phyloP scores from a whole-genome alignment of 1,139 yeast species.

The Kluyveromyces sp. region DNA sequence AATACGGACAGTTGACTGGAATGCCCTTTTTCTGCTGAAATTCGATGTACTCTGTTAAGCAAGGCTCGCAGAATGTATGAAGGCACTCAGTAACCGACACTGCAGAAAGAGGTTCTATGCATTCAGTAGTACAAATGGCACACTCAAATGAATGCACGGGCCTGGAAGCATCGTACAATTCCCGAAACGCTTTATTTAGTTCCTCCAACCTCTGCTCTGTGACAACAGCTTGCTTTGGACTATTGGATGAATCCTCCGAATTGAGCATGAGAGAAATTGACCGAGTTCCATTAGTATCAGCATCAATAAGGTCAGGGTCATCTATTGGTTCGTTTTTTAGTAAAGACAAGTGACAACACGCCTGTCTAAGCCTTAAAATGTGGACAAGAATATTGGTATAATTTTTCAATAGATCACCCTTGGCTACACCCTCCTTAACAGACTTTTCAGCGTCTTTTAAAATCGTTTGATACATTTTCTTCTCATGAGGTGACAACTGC shows the following conservation, averaged over 20 bases:
- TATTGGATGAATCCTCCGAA: neutral
- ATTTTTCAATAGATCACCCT: constrained; percentile 64
- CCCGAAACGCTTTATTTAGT: neutral
- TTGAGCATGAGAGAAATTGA: neutral
- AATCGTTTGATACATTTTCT: constrained; percentile 60
- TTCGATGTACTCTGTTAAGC: constrained; percentile 64
- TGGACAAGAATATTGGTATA: constrained; percentile 80
- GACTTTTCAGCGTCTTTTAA: constrained; percentile 62
- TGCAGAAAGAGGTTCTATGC: constrained; percentile 47
- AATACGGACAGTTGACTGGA: constrained; percentile 49
- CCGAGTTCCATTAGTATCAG: neutral
- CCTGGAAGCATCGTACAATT: neutral
- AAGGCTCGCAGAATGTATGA: constrained; percentile 69
- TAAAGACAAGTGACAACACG: constrained; percentile 76
- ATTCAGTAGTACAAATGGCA: constrained; percentile 69
- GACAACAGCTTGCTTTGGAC: neutral
- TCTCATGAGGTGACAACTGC: constrained; percentile 60
- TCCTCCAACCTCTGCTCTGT: neutral
- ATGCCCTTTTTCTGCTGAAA: constrained; percentile 30
- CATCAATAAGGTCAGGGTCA: constrained; percentile 35
- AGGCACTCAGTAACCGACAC: constrained; percentile 71
- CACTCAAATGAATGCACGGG: constrained; percentile 51
- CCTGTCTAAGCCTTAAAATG: constrained; percentile 74
- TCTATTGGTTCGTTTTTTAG: constrained; percentile 36
- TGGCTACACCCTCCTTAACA: constrained; percentile 53